phyloP scores from a whole-genome alignment of 2,329 filamentous ascomycete genomes.

The Anisogramma anomala region DNA sequence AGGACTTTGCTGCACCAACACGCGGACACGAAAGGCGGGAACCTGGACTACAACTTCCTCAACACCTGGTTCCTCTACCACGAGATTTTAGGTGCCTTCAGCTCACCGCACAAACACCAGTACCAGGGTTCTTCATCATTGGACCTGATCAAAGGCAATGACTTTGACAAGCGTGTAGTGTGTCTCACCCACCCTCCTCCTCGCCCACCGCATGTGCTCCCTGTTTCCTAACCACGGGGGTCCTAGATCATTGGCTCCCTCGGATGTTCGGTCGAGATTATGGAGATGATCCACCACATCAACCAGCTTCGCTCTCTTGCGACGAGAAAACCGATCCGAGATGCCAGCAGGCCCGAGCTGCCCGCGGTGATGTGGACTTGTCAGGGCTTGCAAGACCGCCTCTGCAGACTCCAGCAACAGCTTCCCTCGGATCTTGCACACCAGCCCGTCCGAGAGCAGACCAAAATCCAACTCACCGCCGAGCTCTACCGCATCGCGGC shows the following conservation, averaged over 20 bases:
- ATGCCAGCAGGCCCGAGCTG: not conserved
- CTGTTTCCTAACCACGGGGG: constrained; percentile 1
- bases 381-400: constrained; percentile 18
- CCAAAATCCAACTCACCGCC: constrained; percentile 30
- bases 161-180: constrained; percentile 24
- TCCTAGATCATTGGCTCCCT: constrained; percentile 34
- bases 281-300: constrained; percentile 31
- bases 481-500: constrained; percentile 40
- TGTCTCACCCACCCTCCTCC: constrained; percentile 3
- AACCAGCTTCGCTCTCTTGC: constrained; percentile 25
- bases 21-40: constrained; percentile 18
- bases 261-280: constrained; percentile 35
- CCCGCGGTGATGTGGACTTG: constrained; percentile 20
- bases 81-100: constrained; percentile 34
- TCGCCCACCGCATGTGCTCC: too few species aligned
- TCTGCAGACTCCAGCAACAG: constrained; percentile 20
- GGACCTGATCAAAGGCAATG: constrained; percentile 20
- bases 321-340: too few species aligned
- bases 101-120: constrained; percentile 21
- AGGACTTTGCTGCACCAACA: constrained; percentile 24
- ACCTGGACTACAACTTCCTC: constrained; percentile 27
- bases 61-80: constrained; percentile 38
- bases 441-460: constrained; percentile 12
- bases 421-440: constrained; percentile 20
- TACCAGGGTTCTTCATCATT: constrained; percentile 20